Percentiles rank a stretch among this genome's conserved stretches.
Evolutionary conservation across 225 moss, liverwort and hornwort species (phyloP).

Genomic region (Polytrichum formosum): DNA sequence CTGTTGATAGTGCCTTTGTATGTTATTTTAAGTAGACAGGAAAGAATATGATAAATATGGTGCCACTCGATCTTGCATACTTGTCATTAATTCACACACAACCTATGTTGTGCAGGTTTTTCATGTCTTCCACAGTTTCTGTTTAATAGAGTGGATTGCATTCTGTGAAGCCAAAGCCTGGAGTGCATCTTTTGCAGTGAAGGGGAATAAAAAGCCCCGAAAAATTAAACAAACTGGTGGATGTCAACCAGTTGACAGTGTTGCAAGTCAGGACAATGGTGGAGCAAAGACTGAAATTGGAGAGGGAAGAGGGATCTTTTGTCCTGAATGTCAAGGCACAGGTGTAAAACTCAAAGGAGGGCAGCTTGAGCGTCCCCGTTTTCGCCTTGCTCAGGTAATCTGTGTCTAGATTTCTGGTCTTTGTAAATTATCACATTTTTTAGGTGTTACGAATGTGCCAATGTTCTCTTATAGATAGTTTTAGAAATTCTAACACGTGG

Average conservation of each 20-base stretch:
- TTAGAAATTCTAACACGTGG: neutral
- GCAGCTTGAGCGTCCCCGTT: constrained; percentile 88
- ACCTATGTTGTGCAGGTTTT: constrained; percentile 64
- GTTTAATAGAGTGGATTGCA: constrained; percentile 94
- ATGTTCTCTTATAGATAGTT: neutral
- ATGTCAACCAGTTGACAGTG: constrained; percentile 34
- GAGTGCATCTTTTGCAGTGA: constrained; percentile 67
- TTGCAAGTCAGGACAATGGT: constrained; percentile 34
- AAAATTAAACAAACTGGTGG: constrained; percentile 53
- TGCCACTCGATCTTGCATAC: too few species aligned
- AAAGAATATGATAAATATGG: too few species aligned
- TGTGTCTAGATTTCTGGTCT: neutral
- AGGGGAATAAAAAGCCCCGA: constrained; percentile 69
- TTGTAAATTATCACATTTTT: too few species aligned
- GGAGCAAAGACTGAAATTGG: constrained; percentile 43
- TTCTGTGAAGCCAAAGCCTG: constrained; percentile 94
- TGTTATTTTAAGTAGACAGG: too few species aligned
- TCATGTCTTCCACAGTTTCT: constrained; percentile 90
- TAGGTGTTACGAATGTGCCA: neutral
- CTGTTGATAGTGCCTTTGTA: too few species aligned
- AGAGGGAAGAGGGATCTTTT: constrained; percentile 75
- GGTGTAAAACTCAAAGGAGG: constrained; percentile 73
- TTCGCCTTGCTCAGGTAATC: constrained; percentile 77
- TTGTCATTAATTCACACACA: too few species aligned
- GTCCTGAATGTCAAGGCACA: constrained; percentile 99